Evolutionary conservation across 176 grass and related monocot genomes (phyloP).

Genomic region (Saccharum officinarum): DNA sequence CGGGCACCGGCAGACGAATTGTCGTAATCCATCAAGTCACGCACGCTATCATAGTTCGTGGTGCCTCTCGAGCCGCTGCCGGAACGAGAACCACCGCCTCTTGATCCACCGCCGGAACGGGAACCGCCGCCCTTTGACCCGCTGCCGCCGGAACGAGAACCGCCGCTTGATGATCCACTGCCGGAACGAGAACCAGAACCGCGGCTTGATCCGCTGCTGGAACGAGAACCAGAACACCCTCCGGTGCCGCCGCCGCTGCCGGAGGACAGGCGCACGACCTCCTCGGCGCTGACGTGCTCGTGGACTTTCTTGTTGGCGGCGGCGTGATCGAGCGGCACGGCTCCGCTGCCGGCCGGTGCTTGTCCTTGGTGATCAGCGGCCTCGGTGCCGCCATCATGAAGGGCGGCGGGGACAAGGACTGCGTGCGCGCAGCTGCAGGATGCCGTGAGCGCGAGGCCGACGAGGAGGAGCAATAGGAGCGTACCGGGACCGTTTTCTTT

Average conservation of each 20-base stretch:
- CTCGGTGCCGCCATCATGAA: not conserved
- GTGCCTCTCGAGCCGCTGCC: not conserved
- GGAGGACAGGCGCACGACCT: not conserved
- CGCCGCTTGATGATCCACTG: not conserved
- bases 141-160: no score
- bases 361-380: not conserved
- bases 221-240: not conserved
- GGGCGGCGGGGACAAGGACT: not conserved
- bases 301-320: not conserved
- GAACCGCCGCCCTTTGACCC: no score
- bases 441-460: not conserved
- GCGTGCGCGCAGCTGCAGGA: not conserved
- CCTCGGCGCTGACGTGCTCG: not conserved
- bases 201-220: not conserved
- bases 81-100: no score
- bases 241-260: not conserved
- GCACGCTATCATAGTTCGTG: not conserved
- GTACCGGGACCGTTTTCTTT: no score
- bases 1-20: not conserved
- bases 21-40: not conserved
- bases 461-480: constrained; percentile 3
- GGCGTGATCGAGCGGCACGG: not conserved
- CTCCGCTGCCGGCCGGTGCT: not conserved
- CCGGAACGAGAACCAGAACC: not conserved
- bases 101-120: no score